Evolutionary conservation across 305 asterid species (phyloP).

Genomic region (Withania somnifera): DNA sequence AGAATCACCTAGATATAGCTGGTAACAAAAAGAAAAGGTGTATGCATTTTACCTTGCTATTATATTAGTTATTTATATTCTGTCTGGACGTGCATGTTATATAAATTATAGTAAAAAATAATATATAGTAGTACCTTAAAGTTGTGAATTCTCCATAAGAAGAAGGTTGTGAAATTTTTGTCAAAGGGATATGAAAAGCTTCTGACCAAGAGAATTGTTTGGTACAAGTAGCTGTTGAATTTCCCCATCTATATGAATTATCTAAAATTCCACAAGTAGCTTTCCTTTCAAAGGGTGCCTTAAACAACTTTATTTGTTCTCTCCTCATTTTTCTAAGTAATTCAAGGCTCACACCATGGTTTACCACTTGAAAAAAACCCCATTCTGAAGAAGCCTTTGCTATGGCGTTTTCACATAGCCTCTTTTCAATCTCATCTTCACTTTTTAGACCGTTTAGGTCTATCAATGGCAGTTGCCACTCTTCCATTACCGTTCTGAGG

Average conservation of each 20-base stretch:
- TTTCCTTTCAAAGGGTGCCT: slow-evolving; percentile 36
- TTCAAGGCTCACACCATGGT: slow-evolving; percentile 47
- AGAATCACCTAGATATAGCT: too few relatives aligned
- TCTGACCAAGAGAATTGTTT: slow-evolving; percentile 64
- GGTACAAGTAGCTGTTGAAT: slow-evolving; percentile 32
- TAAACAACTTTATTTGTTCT: slow-evolving; percentile 39
- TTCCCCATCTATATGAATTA: slow-evolving; percentile 69
- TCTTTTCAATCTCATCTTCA: slow-evolving; percentile 12
- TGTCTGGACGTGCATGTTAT: too few relatives aligned
- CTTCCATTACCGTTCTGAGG: neutral
- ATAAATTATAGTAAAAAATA: too few relatives aligned
- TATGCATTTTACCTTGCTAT: too few relatives aligned
- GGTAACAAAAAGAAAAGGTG: too few relatives aligned
- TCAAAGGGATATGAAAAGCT: slow-evolving; percentile 57
- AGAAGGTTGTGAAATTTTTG: slow-evolving; percentile 31
- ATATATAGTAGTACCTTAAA: slow-evolving; percentile 38
- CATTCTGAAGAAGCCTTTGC: slow-evolving; percentile 49
- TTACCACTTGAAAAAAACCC: slow-evolving; percentile 74
- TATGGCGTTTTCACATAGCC: slow-evolving; percentile 21
- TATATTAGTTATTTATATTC: too few relatives aligned
- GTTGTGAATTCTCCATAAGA: slow-evolving; percentile 41
- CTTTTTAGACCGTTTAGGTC: slow-evolving; percentile 24
- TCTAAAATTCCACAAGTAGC: slow-evolving; percentile 36
- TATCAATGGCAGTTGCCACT: slow-evolving; percentile 32
- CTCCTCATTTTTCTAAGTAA: slow-evolving; percentile 33